Conservation (phyloP, 139 green algal species). For the Spirogloea muscicola region DNA sequence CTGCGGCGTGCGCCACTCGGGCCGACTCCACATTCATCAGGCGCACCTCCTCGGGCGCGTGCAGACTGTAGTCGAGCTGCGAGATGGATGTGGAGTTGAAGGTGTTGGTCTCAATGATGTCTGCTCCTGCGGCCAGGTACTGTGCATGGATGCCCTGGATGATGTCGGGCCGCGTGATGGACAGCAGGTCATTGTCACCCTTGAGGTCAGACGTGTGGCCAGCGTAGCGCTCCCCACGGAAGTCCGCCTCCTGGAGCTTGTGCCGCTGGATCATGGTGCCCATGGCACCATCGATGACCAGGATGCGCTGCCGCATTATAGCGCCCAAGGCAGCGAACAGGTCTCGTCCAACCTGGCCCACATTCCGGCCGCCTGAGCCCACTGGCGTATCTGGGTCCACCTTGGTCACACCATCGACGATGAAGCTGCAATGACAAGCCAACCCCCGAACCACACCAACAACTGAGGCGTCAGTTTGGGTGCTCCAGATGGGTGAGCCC, state of each 20-base stretch:
- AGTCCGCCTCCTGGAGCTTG: constrained; percentile 90
- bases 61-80: constrained; percentile 90
- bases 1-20: constrained; percentile 71
- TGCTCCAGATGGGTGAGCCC: not conserved
- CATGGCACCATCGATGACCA: constrained; percentile 96
- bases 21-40: constrained; percentile 87
- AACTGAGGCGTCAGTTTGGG: not conserved
- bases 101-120: constrained; percentile 99
- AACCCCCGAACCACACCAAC: not conserved
- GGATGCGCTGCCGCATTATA: constrained; percentile 83
- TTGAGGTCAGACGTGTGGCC: constrained; percentile 87
- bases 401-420: constrained; percentile 25
- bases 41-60: constrained; percentile 78
- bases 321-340: constrained; percentile 70
- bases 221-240: constrained; percentile 58
- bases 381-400: constrained; percentile 33
- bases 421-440: constrained; percentile 28
- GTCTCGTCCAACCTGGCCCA: constrained; percentile 10
- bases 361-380: constrained; percentile 8
- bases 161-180: constrained; percentile 89
- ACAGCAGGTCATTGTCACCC: constrained; percentile 97
- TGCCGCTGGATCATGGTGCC: constrained; percentile 83
- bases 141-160: constrained; percentile 87
- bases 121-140: constrained; percentile 84
- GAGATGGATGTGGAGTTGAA: constrained; percentile 93